These are phyloP conservation scores for Colletotrichum navitas DNA, from an alignment of 2,329 filamentous ascomycete genomes.

Conservation along the genomic window DNA sequence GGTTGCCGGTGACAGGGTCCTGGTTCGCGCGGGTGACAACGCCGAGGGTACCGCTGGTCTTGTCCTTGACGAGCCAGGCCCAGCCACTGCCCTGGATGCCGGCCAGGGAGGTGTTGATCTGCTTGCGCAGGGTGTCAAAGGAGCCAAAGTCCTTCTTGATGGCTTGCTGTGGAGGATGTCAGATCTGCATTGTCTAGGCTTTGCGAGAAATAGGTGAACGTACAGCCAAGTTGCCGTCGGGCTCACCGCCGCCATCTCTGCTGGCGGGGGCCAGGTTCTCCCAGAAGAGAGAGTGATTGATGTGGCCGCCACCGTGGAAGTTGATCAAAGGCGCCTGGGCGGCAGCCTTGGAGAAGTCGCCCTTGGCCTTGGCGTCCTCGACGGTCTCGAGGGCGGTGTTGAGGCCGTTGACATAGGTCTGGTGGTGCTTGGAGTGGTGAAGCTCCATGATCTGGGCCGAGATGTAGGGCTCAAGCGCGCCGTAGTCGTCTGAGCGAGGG, in stretches of 20 bases:
- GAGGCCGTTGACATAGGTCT: constrained; percentile 91
- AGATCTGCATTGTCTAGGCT: constrained; percentile 35
- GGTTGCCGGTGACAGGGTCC: constrained; percentile 88
- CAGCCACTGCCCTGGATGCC: constrained; percentile 89
- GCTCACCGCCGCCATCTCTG: constrained; percentile 72
- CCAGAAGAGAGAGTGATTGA: constrained; percentile 92
- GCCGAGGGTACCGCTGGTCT: constrained; percentile 69
- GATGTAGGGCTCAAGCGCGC: constrained; percentile 87
- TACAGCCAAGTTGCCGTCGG: constrained; percentile 71
- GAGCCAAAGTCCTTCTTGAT: constrained; percentile 78
- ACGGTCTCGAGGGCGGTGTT: constrained; percentile 84
- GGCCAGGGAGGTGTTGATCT: constrained; percentile 76
- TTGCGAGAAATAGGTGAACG: constrained; percentile 25
- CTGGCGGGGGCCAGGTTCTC: constrained; percentile 79
- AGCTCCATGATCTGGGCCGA: constrained; percentile 96
- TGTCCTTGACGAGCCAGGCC: constrained; percentile 88
- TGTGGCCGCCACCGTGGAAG: constrained; percentile 87
- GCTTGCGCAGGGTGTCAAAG: constrained; percentile 72
- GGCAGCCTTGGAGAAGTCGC: constrained; percentile 66
- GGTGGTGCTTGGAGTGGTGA: constrained; percentile 94
- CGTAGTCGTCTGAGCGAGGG: constrained; percentile 84
- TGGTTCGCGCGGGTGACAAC: constrained; percentile 85
- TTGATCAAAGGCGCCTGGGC: constrained; percentile 70
- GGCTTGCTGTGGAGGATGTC: constrained; percentile 54
- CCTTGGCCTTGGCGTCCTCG: constrained; percentile 72